Evolutionary conservation across 2,329 filamentous ascomycete species (phyloP).

Genomic region (Fusarium sp.): DNA sequence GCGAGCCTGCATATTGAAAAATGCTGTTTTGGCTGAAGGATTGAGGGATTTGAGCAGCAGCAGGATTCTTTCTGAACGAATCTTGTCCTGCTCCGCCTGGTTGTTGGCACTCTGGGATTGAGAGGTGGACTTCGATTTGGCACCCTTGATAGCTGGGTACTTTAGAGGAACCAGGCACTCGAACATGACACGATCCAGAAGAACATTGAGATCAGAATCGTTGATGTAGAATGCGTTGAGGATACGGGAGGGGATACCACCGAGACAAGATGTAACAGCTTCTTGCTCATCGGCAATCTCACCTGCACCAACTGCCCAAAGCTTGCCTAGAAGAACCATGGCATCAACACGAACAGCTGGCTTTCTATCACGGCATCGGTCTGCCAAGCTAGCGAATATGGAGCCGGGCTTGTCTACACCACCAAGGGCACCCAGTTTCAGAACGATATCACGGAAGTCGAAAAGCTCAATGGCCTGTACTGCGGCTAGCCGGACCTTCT

Average conservation of each 20-base stretch:
- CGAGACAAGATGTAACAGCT: constrained; percentile 77
- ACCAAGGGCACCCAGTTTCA: constrained; percentile 82
- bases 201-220: constrained; percentile 83
- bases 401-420: constrained; percentile 81
- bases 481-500: constrained; percentile 90
- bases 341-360: constrained; percentile 84
- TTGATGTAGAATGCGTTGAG: constrained; percentile 92
- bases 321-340: constrained; percentile 83
- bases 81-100: constrained; percentile 75
- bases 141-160: constrained; percentile 74
- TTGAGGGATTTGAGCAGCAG: constrained; percentile 84
- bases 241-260: constrained; percentile 84
- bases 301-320: constrained; percentile 93
- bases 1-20: constrained; percentile 85
- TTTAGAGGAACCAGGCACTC: constrained; percentile 90
- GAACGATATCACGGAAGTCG: constrained; percentile 80
- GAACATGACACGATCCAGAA: constrained; percentile 86
- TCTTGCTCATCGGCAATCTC: constrained; percentile 89
- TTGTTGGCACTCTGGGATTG: constrained; percentile 61
- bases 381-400: constrained; percentile 82
- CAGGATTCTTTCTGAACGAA: constrained; percentile 86
- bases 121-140: constrained; percentile 68
- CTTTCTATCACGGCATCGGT: constrained; percentile 89
- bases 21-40: constrained; percentile 81
- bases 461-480: constrained; percentile 86